A percentile compares a stretch with the other conserved stretches of the same genome.
Evolutionary conservation across 331 rosid genomes (phyloP).

Genomic region (Acacia pycnantha): DNA sequence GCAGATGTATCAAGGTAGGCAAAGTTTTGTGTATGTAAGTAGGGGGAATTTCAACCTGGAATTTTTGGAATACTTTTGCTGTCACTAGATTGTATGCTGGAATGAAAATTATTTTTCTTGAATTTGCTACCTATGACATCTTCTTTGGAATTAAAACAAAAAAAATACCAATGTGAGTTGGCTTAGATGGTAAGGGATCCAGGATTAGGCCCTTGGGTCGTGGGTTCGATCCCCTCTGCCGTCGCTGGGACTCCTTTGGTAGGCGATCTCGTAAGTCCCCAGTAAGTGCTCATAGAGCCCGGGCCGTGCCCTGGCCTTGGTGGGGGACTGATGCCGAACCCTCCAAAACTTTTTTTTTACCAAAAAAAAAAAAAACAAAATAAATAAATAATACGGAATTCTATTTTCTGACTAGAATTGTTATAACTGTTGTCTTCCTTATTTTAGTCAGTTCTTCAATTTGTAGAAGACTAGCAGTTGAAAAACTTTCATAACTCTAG

Average conservation of each 20-base stretch:
- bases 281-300: too few species aligned
- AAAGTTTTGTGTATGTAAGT: conserved; percentile 13
- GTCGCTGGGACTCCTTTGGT: too few species aligned
- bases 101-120: conserved; percentile 2
- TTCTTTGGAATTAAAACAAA: conserved; percentile 4
- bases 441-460: conserved; percentile 6
- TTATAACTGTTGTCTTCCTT: neutral
- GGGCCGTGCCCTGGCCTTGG: too few species aligned
- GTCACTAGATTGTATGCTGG: neutral
- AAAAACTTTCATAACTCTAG: conserved; percentile 12
- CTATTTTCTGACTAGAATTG: conserved; percentile 6
- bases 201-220: too few species aligned
- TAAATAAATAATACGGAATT: neutral
- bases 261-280: too few species aligned
- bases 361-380: conserved; percentile 6
- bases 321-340: too few species aligned
- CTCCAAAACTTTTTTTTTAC: too few species aligned
- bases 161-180: too few species aligned
- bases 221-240: too few species aligned
- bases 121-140: neutral
- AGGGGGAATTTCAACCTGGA: conserved; percentile 1
- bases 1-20: conserved; percentile 58
- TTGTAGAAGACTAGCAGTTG: conserved; percentile 15
- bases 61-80: neutral
- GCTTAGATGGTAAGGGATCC: too few species aligned